Conservation (phyloP, 192 early-diverging fungal genomes). For the Oehlia diaphana region DNA sequence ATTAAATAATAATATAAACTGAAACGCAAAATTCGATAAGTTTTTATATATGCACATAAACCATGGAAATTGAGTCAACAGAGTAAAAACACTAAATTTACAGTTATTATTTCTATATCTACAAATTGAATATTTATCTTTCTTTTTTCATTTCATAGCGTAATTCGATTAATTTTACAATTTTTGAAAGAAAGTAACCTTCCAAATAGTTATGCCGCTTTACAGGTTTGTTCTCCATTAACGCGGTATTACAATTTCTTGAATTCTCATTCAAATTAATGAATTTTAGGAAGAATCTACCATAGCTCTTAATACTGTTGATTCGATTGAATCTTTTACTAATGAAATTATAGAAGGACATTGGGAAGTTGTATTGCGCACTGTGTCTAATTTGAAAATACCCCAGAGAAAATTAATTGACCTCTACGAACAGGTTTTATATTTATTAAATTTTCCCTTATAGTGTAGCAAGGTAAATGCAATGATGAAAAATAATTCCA, state of each 20-base stretch:
- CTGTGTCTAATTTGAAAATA: slow-evolving; percentile 66
- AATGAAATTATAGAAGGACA: slow-evolving; percentile 74
- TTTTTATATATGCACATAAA: slow-evolving; percentile 14
- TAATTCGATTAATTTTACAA: slow-evolving; percentile 88
- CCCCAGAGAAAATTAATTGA: slow-evolving; percentile 72
- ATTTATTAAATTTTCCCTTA: background rate
- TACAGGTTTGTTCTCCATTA: slow-evolving; percentile 58
- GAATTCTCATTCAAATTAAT: slow-evolving; percentile 1
- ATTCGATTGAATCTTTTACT: slow-evolving; percentile 71
- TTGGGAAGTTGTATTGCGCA: slow-evolving; percentile 86
- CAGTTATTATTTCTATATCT: background rate
- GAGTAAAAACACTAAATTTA: slow-evolving; percentile 45
- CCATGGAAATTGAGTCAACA: slow-evolving; percentile 60
- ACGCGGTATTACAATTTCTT: background rate
- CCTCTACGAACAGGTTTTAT: slow-evolving; percentile 82
- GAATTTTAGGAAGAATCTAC: slow-evolving; percentile 70
- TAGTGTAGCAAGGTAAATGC: background rate
- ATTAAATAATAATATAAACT: background rate
- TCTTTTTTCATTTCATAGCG: slow-evolving; percentile 36
- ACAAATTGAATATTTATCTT: background rate
- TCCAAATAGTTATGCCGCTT: slow-evolving; percentile 65
- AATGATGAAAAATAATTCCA: background rate
- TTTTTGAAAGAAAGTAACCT: slow-evolving; percentile 93
- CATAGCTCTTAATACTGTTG: slow-evolving; percentile 83
- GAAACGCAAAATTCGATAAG: background rate